These are phyloP conservation scores for Dactylellina drechsleri DNA, from an alignment of 2,329 filamentous ascomycete species.

Conservation along the genomic window DNA sequence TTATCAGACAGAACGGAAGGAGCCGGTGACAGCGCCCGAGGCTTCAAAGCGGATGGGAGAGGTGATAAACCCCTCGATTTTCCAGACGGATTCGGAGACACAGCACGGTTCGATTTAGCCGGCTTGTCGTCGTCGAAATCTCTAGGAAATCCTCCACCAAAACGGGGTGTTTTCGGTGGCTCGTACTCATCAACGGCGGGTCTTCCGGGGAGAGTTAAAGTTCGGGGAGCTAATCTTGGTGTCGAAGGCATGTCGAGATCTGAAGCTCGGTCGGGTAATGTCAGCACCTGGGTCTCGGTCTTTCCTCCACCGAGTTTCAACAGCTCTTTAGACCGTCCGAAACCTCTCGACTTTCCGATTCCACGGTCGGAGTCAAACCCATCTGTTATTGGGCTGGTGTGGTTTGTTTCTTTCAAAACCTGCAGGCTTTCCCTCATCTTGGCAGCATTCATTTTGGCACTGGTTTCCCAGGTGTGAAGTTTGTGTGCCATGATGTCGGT, in stretches of 20 bases:
- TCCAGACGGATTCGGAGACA: conserved; percentile 32
- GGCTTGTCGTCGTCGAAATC: conserved; percentile 53
- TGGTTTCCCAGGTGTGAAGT: conserved; percentile 92
- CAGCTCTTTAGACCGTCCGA: conserved; percentile 50
- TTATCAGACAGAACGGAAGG: conserved; percentile 42
- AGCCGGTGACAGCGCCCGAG: conserved; percentile 41
- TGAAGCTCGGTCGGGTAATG: conserved; percentile 45
- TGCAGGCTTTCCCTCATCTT: conserved; percentile 76
- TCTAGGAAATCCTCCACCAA: conserved; percentile 46
- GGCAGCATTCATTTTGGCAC: conserved; percentile 68
- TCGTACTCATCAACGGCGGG: conserved; percentile 44
- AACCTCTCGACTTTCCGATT: conserved; percentile 58
- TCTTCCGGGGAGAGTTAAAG: conserved; percentile 44
- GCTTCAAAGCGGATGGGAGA: conserved; percentile 57
- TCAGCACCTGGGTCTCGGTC: conserved; percentile 60
- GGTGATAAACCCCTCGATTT: conserved; percentile 38
- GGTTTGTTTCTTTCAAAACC: conserved; percentile 77
- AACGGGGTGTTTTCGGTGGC: conserved; percentile 48
- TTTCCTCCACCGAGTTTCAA: conserved; percentile 47
- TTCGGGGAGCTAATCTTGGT: conserved; percentile 42
- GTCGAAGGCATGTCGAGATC: conserved; percentile 45
- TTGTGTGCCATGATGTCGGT: conserved; percentile 87
- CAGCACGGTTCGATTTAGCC: conserved; percentile 23
- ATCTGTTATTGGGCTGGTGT: conserved; percentile 62
- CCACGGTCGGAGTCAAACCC: conserved; percentile 62